Conservation (phyloP, 306 rosid species). For the Chamaecrista fasciculata region DNA sequence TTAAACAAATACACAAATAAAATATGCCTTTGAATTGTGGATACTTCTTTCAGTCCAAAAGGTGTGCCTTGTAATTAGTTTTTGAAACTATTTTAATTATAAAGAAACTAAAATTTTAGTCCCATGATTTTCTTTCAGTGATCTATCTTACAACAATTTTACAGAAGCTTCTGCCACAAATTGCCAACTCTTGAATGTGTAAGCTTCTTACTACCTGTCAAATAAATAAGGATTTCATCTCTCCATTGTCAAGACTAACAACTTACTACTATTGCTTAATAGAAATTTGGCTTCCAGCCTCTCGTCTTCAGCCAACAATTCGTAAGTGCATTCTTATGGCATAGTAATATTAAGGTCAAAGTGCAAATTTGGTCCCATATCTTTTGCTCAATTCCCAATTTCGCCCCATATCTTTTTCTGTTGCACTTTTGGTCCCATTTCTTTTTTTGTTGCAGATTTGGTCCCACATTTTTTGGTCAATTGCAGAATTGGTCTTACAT, state of each 20-base stretch:
- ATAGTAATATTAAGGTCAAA: too few species aligned
- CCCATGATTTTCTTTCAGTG: constrained; percentile 49
- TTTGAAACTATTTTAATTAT: neutral
- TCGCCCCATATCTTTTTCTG: too few species aligned
- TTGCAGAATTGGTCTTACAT: too few species aligned
- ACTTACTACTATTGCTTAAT: constrained; percentile 20
- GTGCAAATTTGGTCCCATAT: too few species aligned
- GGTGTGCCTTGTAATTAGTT: neutral
- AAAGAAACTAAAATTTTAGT: constrained; percentile 19
- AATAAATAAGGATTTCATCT: neutral
- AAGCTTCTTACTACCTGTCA: constrained; percentile 34
- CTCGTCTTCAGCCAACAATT: constrained; percentile 36
- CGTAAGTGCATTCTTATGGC: constrained; percentile 43
- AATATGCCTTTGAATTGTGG: neutral
- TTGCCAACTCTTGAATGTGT: constrained; percentile 48
- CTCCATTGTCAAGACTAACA: neutral
- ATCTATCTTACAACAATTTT: constrained; percentile 84
- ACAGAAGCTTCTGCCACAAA: constrained; percentile 15
- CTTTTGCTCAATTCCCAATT: too few species aligned
- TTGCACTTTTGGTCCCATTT: too few species aligned
- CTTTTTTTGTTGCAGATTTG: too few species aligned
- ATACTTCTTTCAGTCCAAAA: neutral
- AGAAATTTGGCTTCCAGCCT: constrained; percentile 73
- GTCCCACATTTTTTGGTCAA: too few species aligned
- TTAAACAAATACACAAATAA: neutral